phyloP scores from a whole-genome alignment of 2,329 filamentous ascomycete genomes.

The Parastagonospora avenae region DNA sequence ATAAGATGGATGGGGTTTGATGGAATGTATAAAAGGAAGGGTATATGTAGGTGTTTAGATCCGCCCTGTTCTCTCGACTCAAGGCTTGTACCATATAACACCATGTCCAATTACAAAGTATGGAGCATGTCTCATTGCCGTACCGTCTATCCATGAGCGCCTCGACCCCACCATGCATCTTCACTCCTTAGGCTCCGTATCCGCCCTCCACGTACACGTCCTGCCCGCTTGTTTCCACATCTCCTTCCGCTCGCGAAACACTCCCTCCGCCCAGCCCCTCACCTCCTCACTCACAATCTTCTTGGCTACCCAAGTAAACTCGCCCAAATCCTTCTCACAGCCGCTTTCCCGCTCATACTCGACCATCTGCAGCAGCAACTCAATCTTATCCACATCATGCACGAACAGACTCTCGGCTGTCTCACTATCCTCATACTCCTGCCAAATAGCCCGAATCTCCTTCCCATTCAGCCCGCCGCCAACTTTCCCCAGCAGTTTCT shows the following conservation, averaged over 20 bases:
- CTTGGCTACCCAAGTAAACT: conserved; percentile 81
- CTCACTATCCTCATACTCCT: conserved; percentile 89
- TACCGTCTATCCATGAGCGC: neutral
- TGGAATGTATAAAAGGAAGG: conserved; percentile 25
- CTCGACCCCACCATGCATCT: neutral
- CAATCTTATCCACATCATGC: conserved; percentile 97
- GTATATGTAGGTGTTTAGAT: conserved; percentile 12
- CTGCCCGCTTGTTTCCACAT: conserved; percentile 66
- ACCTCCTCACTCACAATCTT: conserved; percentile 78
- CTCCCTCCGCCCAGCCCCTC: conserved; percentile 75
- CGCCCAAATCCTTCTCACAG: conserved; percentile 74
- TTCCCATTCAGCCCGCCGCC: conserved; percentile 71
- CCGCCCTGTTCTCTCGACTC: conserved; percentile 38
- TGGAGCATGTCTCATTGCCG: too few relatives aligned
- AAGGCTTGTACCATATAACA: conserved; percentile 28
- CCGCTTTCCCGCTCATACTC: conserved; percentile 84
- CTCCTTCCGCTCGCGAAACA: conserved; percentile 74
- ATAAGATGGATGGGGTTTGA: conserved; percentile 3
- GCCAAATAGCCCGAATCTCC: conserved; percentile 81
- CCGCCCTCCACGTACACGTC: conserved; percentile 36
- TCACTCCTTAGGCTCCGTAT: conserved; percentile 27
- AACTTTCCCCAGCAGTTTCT: conserved; percentile 73
- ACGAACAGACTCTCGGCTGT: conserved; percentile 88
- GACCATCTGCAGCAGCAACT: conserved; percentile 91
- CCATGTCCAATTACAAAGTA: neutral